phyloP scores from a whole-genome alignment of 2,329 filamentous ascomycete species.

The Karstenula rhodostoma region DNA sequence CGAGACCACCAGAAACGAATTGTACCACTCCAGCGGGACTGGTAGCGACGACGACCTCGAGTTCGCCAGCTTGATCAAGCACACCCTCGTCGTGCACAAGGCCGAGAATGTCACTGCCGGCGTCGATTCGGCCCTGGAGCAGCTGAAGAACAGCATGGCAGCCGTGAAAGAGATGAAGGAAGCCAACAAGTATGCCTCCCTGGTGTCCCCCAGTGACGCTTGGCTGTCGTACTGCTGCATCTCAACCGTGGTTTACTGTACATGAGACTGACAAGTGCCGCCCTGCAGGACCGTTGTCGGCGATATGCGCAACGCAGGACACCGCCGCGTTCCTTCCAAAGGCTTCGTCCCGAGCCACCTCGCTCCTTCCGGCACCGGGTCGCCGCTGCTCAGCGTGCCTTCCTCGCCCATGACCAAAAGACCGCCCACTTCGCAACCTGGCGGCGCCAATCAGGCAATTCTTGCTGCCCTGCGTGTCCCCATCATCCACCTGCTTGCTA shows the following conservation, averaged over 20 bases:
- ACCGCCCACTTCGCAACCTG: constrained; percentile 54
- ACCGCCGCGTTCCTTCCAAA: constrained; percentile 48
- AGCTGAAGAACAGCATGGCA: constrained; percentile 66
- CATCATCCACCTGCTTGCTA: constrained; percentile 63
- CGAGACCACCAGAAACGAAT: constrained; percentile 64
- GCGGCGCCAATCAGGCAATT: constrained; percentile 40
- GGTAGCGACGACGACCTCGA: constrained; percentile 58
- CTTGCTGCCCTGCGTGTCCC: constrained; percentile 55
- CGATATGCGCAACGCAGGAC: constrained; percentile 42
- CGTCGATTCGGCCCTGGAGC: constrained; percentile 67
- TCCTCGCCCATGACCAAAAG: constrained; percentile 47
- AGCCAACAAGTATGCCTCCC: constrained; percentile 61
- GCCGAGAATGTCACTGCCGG: constrained; percentile 63
- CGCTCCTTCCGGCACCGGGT: constrained; percentile 47
- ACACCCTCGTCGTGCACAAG: constrained; percentile 63
- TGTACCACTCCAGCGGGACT: constrained; percentile 59
- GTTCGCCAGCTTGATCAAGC: constrained; percentile 65
- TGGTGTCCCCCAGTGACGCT: constrained; percentile 33
- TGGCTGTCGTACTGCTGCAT: constrained; percentile 17
- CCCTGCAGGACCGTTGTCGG: constrained; percentile 47
- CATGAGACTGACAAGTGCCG: constrained; percentile 41
- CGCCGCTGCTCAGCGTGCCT: constrained; percentile 49
- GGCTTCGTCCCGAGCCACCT: constrained; percentile 47
- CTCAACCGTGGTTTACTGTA: constrained; percentile 19
- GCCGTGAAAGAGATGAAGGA: constrained; percentile 68